A percentile compares a stretch with the other conserved stretches of the same genome.
Evolutionary conservation across 1,284 basidiomycete genomes (phyloP).

Genomic region (Heterobasidion occidentale): DNA sequence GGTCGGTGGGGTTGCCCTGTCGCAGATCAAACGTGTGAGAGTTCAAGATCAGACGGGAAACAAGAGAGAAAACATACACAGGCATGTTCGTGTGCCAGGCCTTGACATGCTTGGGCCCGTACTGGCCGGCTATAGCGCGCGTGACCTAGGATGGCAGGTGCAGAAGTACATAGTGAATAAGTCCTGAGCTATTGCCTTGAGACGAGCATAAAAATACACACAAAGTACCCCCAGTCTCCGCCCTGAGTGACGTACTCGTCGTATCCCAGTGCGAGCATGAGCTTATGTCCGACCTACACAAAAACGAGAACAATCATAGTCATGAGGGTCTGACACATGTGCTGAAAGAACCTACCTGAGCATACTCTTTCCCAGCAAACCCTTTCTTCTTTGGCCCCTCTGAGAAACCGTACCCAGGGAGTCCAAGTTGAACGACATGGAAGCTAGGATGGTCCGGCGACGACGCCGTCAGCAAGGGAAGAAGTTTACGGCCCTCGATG

Average conservation of each 20-base stretch:
- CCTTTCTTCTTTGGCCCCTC: slow-evolving; percentile 32
- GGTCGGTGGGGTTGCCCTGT: neutral
- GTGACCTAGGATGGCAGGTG: slow-evolving; percentile 18
- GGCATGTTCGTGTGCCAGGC: slow-evolving; percentile 30
- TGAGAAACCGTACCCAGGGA: slow-evolving; percentile 53
- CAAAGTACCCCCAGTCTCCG: slow-evolving; percentile 35
- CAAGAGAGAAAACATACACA: slow-evolving; percentile 14
- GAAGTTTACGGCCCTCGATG: slow-evolving; percentile 44
- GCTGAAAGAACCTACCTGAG: slow-evolving; percentile 19
- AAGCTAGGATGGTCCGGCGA: slow-evolving; percentile 42
- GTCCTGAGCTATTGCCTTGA: neutral
- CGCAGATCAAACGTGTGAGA: neutral
- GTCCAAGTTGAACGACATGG: slow-evolving; percentile 45
- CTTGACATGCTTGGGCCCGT: slow-evolving; percentile 24
- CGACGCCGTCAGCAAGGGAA: slow-evolving; percentile 37
- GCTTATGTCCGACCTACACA: slow-evolving; percentile 29
- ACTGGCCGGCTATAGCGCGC: slow-evolving; percentile 17
- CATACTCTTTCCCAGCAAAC: slow-evolving; percentile 21
- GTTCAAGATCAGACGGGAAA: neutral
- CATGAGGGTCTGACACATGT: neutral
- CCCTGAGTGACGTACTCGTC: slow-evolving; percentile 40
- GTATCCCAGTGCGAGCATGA: slow-evolving; percentile 41
- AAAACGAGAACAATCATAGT: neutral
- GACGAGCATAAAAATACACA: slow-evolving; percentile 4
- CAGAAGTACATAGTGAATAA: too few species aligned